Conservation (phyloP, 805 yeast species). For the Yamadazyma akitaensis region DNA sequence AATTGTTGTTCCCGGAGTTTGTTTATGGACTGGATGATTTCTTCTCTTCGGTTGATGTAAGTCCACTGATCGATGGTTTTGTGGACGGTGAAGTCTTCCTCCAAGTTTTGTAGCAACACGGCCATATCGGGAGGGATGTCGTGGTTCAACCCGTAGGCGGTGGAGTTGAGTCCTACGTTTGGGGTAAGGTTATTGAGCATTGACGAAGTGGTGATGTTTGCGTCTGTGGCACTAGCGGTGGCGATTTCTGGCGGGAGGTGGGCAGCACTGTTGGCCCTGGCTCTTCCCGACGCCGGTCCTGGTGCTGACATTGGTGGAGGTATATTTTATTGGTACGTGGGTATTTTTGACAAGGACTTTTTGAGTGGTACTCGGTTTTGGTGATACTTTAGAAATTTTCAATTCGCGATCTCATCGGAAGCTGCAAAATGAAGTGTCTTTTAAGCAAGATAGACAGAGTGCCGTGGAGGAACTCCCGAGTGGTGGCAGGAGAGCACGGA, state of each 20-base stretch:
- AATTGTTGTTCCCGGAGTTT: conserved; percentile 33
- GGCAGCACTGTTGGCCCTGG: conserved; percentile 16
- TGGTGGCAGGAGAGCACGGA: background rate
- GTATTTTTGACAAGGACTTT: no score
- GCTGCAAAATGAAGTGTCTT: background rate
- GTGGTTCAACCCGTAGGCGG: conserved; percentile 16
- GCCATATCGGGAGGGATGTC: conserved; percentile 48
- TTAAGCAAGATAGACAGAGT: background rate
- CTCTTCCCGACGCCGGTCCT: conserved; percentile 17
- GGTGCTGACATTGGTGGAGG: background rate
- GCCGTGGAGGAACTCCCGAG: background rate
- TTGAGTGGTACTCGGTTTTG: no score
- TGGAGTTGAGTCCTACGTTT: conserved; percentile 5
- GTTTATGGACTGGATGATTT: conserved; percentile 37
- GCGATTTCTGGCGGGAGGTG: conserved; percentile 19
- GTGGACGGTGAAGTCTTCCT: conserved; percentile 39
- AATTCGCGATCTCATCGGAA: background rate
- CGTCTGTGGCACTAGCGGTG: conserved; percentile 23
- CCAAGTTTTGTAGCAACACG: conserved; percentile 37
- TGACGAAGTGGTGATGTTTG: conserved; percentile 17
- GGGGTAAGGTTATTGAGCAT: conserved; percentile 11
- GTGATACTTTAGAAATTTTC: no score
- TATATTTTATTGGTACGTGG: no score
- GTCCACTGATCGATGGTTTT: conserved; percentile 46
- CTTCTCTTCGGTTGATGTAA: conserved; percentile 43